These are phyloP conservation scores for Lolium perenne DNA, from an alignment of 176 grass and related monocot species.

Conservation along the genomic window DNA sequence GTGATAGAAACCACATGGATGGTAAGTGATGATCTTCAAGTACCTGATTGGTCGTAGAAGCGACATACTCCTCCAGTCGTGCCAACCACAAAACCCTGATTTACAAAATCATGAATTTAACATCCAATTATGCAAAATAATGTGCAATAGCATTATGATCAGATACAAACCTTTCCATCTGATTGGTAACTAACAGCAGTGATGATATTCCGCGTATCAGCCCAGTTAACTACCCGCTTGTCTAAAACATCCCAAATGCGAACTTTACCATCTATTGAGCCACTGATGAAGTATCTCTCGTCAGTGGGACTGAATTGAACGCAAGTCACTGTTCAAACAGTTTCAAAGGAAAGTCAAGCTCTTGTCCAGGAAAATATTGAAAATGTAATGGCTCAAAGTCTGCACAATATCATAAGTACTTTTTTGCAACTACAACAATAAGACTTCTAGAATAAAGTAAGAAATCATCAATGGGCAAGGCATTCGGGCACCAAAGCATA, in stretches of 20 bases:
- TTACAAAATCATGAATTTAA: constrained; percentile 28
- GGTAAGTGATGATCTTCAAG: background rate
- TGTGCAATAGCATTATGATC: constrained; percentile 7
- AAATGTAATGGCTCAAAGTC: background rate
- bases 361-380: background rate
- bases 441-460: background rate
- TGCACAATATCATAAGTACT: background rate
- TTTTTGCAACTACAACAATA: background rate
- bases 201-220: constrained; percentile 77
- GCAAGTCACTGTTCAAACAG: constrained; percentile 68
- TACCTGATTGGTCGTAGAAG: constrained; percentile 81
- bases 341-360: constrained; percentile 36
- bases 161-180: constrained; percentile 80
- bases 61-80: constrained; percentile 70
- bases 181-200: constrained; percentile 76
- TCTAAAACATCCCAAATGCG: constrained; percentile 82
- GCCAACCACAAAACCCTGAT: constrained; percentile 89
- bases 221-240: constrained; percentile 85
- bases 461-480: background rate
- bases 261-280: constrained; percentile 92
- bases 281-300: constrained; percentile 83
- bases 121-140: constrained; percentile 18
- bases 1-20: constrained; percentile 19
- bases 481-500: background rate
- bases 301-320: constrained; percentile 88